Conservation (phyloP, 805 yeast genomes). For the Ogataea paraovalis region DNA sequence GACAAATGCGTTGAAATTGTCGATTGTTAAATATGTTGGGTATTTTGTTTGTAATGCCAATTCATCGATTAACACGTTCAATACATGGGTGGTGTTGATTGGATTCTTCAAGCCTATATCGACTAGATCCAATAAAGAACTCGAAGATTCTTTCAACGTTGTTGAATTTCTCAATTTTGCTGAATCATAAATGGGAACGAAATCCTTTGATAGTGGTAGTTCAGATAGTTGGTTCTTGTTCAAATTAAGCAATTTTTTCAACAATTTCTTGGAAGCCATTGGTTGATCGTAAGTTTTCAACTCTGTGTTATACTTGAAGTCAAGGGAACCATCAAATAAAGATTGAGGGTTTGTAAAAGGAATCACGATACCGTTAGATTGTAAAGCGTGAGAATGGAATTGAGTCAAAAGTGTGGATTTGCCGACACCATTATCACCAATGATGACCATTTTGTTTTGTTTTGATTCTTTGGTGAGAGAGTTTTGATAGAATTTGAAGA, state of each 20-base stretch:
- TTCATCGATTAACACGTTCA: slow-evolving; percentile 53
- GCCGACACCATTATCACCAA: slow-evolving; percentile 76
- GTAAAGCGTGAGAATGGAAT: slow-evolving; percentile 49
- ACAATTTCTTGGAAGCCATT: slow-evolving; percentile 61
- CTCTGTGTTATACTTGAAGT: slow-evolving; percentile 53
- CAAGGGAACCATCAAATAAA: slow-evolving; percentile 69
- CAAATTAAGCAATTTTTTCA: slow-evolving; percentile 46
- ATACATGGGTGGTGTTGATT: slow-evolving; percentile 38
- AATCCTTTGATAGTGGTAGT: slow-evolving; percentile 21
- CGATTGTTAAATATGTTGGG: slow-evolving; percentile 69
- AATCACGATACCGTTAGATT: slow-evolving; percentile 44
- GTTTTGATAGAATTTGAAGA: slow-evolving; percentile 37
- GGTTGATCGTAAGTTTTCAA: slow-evolving; percentile 65
- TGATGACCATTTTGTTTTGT: slow-evolving; percentile 49
- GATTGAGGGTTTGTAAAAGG: slow-evolving; percentile 60
- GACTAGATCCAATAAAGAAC: slow-evolving; percentile 43
- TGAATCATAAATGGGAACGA: slow-evolving; percentile 18
- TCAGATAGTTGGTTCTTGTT: slow-evolving; percentile 39
- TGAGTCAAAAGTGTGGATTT: slow-evolving; percentile 73
- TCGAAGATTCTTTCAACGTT: slow-evolving; percentile 10
- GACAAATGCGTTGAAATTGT: slow-evolving; percentile 64
- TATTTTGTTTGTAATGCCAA: slow-evolving; percentile 43
- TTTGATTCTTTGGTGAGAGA: slow-evolving; percentile 31
- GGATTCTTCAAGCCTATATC: slow-evolving; percentile 19
- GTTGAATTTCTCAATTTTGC: slow-evolving; percentile 12